Base-by-base conservation (phyloP, 495 filamentous ascomycete genomes). In the Neurospora cerealis region DNA sequence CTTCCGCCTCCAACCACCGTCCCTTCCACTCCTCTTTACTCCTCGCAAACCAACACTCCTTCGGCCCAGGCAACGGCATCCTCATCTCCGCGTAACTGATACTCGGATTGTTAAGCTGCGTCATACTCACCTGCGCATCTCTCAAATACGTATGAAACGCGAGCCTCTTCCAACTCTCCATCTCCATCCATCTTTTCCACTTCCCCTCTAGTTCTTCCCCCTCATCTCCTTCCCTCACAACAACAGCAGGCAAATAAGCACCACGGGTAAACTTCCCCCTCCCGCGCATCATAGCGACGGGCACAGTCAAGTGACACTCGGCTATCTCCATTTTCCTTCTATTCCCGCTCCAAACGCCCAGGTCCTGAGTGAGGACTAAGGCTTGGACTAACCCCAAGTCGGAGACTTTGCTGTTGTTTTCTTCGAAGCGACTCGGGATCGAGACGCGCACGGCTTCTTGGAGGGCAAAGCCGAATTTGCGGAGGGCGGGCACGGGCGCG, bases 41-140 rank as follows among this genome's bases (percentile, higher is more conserved):
- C 28, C 83, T 77, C 0, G 90, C 89, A 38, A 87, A 82, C 88
- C 89, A 92, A 4, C 91, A 77, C 3, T 82, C 75, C 28, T 86
- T 84, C 0, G 86, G 80, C 36, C 83, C 83, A 0, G 90, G 89
- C 15, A 92, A 77, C 4, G 89, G 87, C 8, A 91, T 80, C 9
- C 86, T 86, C 15, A 92, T 75, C 73, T 92, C 90, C 1, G 89
- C 83, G 75, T 91, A 92, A 0, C 89, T 90, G 74, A 91, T 88
- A 10, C 87, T 74, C 0, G 88, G 87, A 73, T 85, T 88, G 69
- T 84, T 82, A 1, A 89, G 83, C 9, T 90, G 81, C 32, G 88
- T 85, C 74, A 91, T 85, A 0, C 88, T 87, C 0, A 86, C 83
- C 73, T 91, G 88, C 3, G 86, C 79, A 75, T 91, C 89, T 39